A percentile compares a stretch with the other conserved stretches of the same genome.
These are phyloP conservation scores for Cetradonia linearis DNA, from an alignment of 495 filamentous ascomycete genomes.

Conservation along the genomic window DNA sequence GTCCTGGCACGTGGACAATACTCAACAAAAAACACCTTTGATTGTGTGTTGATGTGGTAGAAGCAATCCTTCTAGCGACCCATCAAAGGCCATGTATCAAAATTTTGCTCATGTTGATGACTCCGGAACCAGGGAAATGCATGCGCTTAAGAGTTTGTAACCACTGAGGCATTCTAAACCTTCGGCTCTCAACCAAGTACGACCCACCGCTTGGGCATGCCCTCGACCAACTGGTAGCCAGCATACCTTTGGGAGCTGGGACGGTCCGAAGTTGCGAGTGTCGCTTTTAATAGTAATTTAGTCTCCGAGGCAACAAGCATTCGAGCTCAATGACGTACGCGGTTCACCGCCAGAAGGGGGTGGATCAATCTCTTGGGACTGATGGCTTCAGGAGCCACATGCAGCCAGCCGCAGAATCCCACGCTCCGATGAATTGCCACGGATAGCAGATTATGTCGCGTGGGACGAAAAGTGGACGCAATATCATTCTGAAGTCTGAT, in stretches of 20 bases:
- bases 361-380: not conserved
- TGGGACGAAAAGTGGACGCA: not conserved
- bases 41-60: not conserved
- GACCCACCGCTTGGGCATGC: not conserved
- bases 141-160: not conserved
- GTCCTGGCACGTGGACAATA: not conserved
- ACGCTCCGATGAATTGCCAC: not conserved
- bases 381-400: not conserved
- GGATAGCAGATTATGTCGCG: not conserved
- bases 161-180: not conserved
- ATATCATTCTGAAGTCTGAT: too few relatives aligned
- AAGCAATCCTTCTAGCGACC: not conserved
- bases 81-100: not conserved
- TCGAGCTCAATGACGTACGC: not conserved
- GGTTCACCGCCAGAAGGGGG: not conserved
- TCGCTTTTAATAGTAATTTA: slow-evolving; percentile 2
- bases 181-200: not conserved
- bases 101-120: not conserved
- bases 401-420: slow-evolving; percentile 1
- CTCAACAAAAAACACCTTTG: not conserved
- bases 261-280: slow-evolving; percentile 1
- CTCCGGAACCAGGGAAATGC: not conserved
- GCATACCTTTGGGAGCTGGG: not conserved
- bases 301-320: not conserved
- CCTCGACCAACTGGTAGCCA: not conserved